Evolutionary conservation across 1,284 basidiomycete genomes (phyloP), one percentile per base, ranked within the genome.

Genomic region (Rhodofomes roseus): DNA sequence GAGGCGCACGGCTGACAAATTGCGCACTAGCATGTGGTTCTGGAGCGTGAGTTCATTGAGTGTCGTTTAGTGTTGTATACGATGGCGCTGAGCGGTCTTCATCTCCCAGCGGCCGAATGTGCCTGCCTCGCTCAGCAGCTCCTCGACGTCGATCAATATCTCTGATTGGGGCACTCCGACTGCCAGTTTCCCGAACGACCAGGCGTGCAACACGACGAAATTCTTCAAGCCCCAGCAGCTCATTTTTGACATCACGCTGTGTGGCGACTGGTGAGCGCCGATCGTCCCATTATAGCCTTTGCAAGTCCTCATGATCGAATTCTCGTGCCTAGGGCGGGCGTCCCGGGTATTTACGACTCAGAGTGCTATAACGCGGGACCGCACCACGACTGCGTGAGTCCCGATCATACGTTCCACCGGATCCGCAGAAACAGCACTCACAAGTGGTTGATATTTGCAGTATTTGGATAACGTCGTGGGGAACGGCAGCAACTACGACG

Each of bases 21-120:
- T 34, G 34, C n/a, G 34, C n/a, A 27, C n/a, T 58, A 81, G 79
- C 66, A 82, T 91, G 31, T 93, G 91, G 91, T 93, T 89, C 72
- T 89, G 87, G 82, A 81, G 81, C 57, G 89, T 90, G 65, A 68
- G 87, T 77, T 9, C 52, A 20, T 11, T 23, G 56, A 53, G n/a
- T 58, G 20, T 18, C 22, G 14, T 29, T 18, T 54, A 18, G 29
- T n/a, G n/a, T n/a, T n/a, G n/a, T 34, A 46, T 11, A 37, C 40
- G n/a, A 39, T 60, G 64, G 58, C 20, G 27, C 37, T 54, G 12
- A 40, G 8, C 29, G 1, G 7, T 22, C n/a, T n/a, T n/a, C n/a
- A n/a, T 23, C 14, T 16, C 60, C 60, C 34, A 81, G 79, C 67
- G 81, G 62, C 55, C 76, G 56, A 59, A 80, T 62, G 60, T 83